phyloP scores from a whole-genome alignment of 31 red algal genomes.

The Porphyra umbilicalis region DNA sequence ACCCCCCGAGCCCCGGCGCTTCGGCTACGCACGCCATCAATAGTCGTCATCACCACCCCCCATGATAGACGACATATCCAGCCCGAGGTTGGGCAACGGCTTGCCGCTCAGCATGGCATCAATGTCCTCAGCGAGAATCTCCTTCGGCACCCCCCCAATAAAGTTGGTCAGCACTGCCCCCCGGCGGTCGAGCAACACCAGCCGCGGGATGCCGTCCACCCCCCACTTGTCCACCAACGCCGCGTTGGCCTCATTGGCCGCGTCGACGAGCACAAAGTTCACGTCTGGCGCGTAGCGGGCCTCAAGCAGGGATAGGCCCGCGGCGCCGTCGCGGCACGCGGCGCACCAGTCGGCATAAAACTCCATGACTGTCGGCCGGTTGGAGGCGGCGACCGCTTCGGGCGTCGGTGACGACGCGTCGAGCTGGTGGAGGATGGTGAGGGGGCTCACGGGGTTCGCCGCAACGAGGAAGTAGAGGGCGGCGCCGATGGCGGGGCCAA shows the following conservation, averaged over 20 bases:
- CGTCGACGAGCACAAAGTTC: conserved; percentile 68
- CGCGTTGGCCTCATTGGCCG: conserved; percentile 27
- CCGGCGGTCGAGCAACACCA: conserved; percentile 30
- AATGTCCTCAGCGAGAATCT: conserved; percentile 28
- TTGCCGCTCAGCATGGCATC: conserved; percentile 45
- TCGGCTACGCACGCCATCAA: not conserved
- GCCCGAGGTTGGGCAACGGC: conserved; percentile 35
- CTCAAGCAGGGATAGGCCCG: conserved; percentile 37
- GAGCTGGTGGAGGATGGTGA: not conserved
- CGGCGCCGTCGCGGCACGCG: conserved; percentile 35
- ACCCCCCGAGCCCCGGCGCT: not conserved
- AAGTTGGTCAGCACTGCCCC: conserved; percentile 32
- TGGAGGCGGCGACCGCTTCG: conserved; percentile 40
- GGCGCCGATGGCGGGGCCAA: not conserved
- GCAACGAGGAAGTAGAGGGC: not conserved
- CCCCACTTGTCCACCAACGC: conserved; percentile 38
- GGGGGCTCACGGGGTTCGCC: not conserved
- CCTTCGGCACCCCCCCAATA: conserved; percentile 41
- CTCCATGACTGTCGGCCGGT: conserved; percentile 40
- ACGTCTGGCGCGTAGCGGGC: conserved; percentile 26
- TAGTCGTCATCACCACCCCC: not conserved
- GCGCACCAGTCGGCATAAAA: conserved; percentile 61
- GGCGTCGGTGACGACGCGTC: not conserved
- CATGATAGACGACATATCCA: not conserved
- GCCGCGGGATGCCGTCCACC: conserved; percentile 75